These are phyloP conservation scores for Crithidia mellificae DNA, from an alignment of 208 protist species.

Conservation along the genomic window DNA sequence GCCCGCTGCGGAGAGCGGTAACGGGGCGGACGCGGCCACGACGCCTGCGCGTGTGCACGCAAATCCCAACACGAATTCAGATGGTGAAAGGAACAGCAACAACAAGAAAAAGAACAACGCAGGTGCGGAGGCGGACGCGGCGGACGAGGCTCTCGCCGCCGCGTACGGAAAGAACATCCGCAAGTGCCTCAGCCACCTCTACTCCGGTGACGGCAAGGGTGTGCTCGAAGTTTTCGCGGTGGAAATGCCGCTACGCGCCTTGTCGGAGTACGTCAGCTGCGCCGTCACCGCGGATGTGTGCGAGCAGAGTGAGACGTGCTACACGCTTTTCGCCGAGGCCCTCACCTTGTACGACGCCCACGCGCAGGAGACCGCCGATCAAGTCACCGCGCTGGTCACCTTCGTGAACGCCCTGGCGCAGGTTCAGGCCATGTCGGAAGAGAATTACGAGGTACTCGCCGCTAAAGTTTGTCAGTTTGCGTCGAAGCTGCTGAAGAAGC, in stretches of 20 bases:
- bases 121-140: neutral
- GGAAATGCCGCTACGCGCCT: conserved; percentile 47
- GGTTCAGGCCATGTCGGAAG: conserved; percentile 64
- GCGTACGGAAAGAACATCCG: conserved; percentile 22
- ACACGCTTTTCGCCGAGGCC: conserved; percentile 90
- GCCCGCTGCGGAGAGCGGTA: too few relatives aligned
- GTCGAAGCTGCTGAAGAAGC: conserved; percentile 90
- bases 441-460: conserved; percentile 93
- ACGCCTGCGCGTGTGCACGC: too few relatives aligned
- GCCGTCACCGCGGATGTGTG: conserved; percentile 82
- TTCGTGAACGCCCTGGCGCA: conserved; percentile 71
- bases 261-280: conserved; percentile 88
- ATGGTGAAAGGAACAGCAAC: neutral
- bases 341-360: conserved; percentile 95
- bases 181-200: conserved; percentile 56
- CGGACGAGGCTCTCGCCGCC: neutral
- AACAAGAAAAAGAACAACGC: conserved; percentile 1
- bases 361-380: conserved; percentile 74
- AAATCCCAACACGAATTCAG: too few relatives aligned
- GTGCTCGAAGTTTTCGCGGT: conserved; percentile 68
- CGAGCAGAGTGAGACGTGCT: conserved; percentile 71
- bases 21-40: neutral
- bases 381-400: conserved; percentile 78
- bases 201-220: conserved; percentile 76
- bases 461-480: conserved; percentile 90